Conservation (phyloP, 805 yeast species). For the Kazachstania psychrophila region DNA sequence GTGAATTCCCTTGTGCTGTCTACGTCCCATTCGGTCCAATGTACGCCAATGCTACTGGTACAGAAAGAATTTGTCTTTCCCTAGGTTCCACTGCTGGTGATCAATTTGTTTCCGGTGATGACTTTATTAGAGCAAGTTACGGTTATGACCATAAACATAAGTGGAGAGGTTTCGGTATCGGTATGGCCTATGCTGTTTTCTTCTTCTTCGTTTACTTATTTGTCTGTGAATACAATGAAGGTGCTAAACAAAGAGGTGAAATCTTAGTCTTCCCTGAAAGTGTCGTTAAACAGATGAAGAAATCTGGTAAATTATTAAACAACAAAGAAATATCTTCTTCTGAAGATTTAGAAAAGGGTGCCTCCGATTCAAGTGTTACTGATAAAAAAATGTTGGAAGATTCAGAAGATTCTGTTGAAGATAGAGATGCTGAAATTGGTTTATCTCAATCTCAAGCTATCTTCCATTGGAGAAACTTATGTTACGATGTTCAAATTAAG, state of each 20-base stretch:
- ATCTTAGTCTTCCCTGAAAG: slow-evolving; percentile 44
- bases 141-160: slow-evolving; percentile 35
- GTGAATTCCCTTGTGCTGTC: slow-evolving; percentile 29
- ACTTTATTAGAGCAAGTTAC: slow-evolving; percentile 34
- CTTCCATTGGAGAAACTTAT: slow-evolving; percentile 71
- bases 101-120: slow-evolving; percentile 38
- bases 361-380: slow-evolving; percentile 8
- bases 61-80: slow-evolving; percentile 37
- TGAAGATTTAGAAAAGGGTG: slow-evolving; percentile 10
- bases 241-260: slow-evolving; percentile 55
- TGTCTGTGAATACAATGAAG: slow-evolving; percentile 42
- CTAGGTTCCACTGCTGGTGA: slow-evolving; percentile 45
- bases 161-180: slow-evolving; percentile 58
- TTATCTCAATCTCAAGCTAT: slow-evolving; percentile 36
- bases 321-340: background rate
- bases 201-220: slow-evolving; percentile 42
- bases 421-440: slow-evolving; percentile 10
- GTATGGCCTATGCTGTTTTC: slow-evolving; percentile 41
- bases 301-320: slow-evolving; percentile 20
- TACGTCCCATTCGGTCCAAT: slow-evolving; percentile 38
- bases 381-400: slow-evolving; percentile 23
- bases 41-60: slow-evolving; percentile 26
- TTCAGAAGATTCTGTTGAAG: slow-evolving; percentile 9
- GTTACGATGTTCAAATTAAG: slow-evolving; percentile 60
- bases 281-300: slow-evolving; percentile 38